phyloP scores from a whole-genome alignment of 345 rosid species.

The Erucastrum elatum region DNA sequence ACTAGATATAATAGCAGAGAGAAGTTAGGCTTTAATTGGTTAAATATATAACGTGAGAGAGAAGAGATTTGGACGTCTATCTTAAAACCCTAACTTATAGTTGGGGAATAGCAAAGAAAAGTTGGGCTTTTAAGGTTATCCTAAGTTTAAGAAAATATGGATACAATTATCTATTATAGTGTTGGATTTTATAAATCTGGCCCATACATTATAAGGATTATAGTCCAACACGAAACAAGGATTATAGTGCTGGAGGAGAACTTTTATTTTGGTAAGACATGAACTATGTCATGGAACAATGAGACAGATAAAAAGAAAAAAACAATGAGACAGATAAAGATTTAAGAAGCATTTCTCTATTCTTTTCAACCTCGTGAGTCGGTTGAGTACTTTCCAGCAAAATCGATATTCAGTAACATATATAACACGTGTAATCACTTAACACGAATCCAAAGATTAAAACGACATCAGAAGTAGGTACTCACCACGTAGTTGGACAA shows the following conservation, averaged over 20 bases:
- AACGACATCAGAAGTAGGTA: slow-evolving; percentile 11
- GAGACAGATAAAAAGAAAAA: not conserved
- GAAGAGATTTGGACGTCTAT: not conserved
- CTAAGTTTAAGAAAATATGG: too few relatives aligned
- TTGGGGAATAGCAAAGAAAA: too few relatives aligned
- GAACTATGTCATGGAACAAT: not conserved
- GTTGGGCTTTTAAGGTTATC: too few relatives aligned
- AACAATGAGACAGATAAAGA: not conserved
- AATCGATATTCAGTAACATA: not conserved
- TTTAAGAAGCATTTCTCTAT: not conserved
- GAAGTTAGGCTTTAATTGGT: not conserved
- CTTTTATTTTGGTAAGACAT: not conserved
- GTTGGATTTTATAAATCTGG: too few relatives aligned
- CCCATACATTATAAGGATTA: too few relatives aligned
- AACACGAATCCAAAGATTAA: slow-evolving; percentile 32
- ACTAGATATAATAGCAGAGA: not conserved
- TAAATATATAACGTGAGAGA: not conserved
- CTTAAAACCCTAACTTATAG: not conserved
- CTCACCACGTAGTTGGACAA: slow-evolving; percentile 30
- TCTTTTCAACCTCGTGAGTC: slow-evolving; percentile 14
- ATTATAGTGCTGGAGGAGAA: not conserved
- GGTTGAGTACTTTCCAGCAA: slow-evolving; percentile 12
- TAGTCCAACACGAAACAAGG: too few relatives aligned
- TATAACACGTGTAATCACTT: slow-evolving; percentile 32
- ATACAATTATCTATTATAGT: too few relatives aligned